A percentile compares a stretch with the other conserved stretches of the same genome.
phyloP scores from a whole-genome alignment of 345 rosid species.

The Punica granatum region DNA sequence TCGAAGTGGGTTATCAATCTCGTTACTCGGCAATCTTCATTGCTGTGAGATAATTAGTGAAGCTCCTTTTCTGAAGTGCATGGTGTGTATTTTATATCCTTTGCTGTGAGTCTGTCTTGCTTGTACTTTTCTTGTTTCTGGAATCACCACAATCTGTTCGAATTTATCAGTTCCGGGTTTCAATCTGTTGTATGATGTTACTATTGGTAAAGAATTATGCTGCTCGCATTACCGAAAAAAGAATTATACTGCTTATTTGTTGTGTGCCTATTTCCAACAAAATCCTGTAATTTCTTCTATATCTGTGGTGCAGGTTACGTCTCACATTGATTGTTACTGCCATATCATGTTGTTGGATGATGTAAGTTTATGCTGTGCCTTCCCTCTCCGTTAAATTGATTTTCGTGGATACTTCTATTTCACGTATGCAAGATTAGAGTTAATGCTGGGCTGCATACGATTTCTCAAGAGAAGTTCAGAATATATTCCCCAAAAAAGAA shows the following conservation, averaged over 20 bases:
- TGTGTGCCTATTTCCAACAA: neutral
- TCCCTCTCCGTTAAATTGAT: neutral
- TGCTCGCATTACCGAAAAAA: too few relatives aligned
- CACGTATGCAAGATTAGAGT: neutral
- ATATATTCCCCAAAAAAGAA: too few relatives aligned
- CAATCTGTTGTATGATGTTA: too few relatives aligned
- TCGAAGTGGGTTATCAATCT: neutral
- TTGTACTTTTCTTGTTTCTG: too few relatives aligned
- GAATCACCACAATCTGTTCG: too few relatives aligned
- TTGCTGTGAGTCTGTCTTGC: too few relatives aligned
- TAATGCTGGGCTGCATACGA: neutral
- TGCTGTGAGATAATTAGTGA: too few relatives aligned
- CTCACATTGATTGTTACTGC: constrained; percentile 88
- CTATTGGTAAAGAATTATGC: neutral
- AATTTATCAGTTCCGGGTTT: too few relatives aligned
- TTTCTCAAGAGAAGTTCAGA: neutral
- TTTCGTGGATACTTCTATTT: constrained; percentile 3
- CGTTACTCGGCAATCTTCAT: neutral
- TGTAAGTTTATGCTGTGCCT: constrained; percentile 40
- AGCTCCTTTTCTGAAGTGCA: too few relatives aligned
- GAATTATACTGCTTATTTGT: too few relatives aligned
- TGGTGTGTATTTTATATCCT: too few relatives aligned
- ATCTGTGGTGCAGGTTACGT: constrained; percentile 52
- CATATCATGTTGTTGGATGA: constrained; percentile 95
- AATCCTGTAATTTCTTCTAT: neutral